These are phyloP conservation scores for Neonectria coccinea DNA, from an alignment of 2,329 filamentous ascomycete species.

Conservation along the genomic window DNA sequence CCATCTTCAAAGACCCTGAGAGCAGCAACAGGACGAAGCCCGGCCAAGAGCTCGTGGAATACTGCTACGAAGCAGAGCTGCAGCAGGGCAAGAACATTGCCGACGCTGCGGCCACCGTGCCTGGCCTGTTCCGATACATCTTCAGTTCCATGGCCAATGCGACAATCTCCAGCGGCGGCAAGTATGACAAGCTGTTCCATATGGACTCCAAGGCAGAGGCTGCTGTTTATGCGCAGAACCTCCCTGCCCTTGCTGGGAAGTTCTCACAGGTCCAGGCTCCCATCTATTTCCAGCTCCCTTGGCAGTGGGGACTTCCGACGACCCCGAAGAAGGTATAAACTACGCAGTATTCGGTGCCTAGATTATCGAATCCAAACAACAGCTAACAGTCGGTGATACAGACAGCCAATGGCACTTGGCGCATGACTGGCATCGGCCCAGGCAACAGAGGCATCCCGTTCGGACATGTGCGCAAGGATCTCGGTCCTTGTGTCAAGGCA, in stretches of 20 bases:
- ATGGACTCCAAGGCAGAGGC: constrained; percentile 31
- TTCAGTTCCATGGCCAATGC: constrained; percentile 30
- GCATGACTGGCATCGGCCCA: constrained; percentile 29
- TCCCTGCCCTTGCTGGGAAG: constrained; percentile 18
- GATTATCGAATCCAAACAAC: not conserved
- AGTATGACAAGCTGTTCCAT: constrained; percentile 29
- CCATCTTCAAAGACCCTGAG: constrained; percentile 22
- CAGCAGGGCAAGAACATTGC: constrained; percentile 60
- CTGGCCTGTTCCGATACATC: constrained; percentile 26
- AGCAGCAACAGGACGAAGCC: constrained; percentile 10
- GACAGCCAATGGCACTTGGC: constrained; percentile 33
- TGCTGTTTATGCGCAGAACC: constrained; percentile 19
- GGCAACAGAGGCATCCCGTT: constrained; percentile 32
- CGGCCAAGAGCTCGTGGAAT: constrained; percentile 16
- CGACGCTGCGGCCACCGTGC: constrained; percentile 29
- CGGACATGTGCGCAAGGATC: constrained; percentile 27
- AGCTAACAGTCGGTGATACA: not conserved
- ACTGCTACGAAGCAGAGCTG: constrained; percentile 40
- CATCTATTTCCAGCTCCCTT: constrained; percentile 29
- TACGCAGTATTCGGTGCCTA: no score
- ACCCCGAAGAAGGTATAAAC: constrained; percentile 31
- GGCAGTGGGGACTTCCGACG: constrained; percentile 31
- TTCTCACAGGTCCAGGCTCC: constrained; percentile 35
- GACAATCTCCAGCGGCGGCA: constrained; percentile 33
- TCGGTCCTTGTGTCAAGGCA: constrained; percentile 30